Percentiles rank a stretch among this genome's conserved stretches.
Evolutionary conservation across 2,329 filamentous ascomycete species (phyloP).

Genomic region (Stylonectria norvegica): DNA sequence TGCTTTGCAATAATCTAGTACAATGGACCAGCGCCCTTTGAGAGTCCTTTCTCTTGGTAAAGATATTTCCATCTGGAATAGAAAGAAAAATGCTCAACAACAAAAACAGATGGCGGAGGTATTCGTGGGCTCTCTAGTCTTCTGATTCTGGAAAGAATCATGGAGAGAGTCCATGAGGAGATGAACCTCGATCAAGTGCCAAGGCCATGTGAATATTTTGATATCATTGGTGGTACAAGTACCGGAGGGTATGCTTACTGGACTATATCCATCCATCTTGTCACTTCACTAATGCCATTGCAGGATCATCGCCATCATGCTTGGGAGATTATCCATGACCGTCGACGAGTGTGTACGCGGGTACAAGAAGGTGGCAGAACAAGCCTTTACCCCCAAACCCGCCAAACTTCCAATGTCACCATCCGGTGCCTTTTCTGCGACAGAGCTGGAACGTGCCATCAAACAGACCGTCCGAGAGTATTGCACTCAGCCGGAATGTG

Average conservation of each 20-base stretch:
- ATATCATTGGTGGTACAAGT: constrained; percentile 31
- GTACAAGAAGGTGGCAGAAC: constrained; percentile 13
- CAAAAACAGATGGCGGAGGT: constrained; percentile 27
- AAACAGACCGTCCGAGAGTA: constrained; percentile 14
- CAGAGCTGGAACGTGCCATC: constrained; percentile 24
- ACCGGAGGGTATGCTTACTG: constrained; percentile 23
- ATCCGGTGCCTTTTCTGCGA: constrained; percentile 23
- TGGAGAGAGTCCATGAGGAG: constrained; percentile 16
- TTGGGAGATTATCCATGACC: constrained; percentile 38
- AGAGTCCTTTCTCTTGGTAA: constrained; percentile 5
- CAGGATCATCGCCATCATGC: constrained; percentile 39
- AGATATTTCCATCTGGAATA: neutral
- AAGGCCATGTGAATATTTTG: constrained; percentile 26
- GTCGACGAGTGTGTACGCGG: constrained; percentile 35
- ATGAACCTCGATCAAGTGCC: constrained; percentile 15
- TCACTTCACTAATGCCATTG: constrained; percentile 6
- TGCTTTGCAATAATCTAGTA: neutral
- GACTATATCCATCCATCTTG: neutral
- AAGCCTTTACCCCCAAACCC: constrained; percentile 7
- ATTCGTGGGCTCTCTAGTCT: constrained; percentile 27
- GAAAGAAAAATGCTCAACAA: no score
- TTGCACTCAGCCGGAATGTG: constrained; percentile 14
- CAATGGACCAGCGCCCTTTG: neutral
- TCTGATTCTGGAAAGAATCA: constrained; percentile 25
- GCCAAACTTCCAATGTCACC: constrained; percentile 10